Evolutionary conservation across 1,284 basidiomycete species (phyloP).

Genomic region (Golubevia pallescens): DNA sequence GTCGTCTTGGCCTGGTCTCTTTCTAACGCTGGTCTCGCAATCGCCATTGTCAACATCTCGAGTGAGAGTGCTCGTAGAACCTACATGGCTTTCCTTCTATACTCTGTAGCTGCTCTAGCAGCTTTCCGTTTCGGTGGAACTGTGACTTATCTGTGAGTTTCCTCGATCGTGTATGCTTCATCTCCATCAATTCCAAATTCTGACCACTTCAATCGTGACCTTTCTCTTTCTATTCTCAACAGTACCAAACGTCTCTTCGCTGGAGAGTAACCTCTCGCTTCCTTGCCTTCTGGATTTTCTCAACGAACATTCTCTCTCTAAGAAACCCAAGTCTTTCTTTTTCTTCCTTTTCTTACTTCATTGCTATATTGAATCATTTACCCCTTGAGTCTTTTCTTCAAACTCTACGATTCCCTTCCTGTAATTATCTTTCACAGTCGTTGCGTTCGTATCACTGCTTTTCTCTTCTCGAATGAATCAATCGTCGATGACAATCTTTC

Average conservation of each 20-base stretch:
- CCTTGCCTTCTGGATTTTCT: too few relatives aligned
- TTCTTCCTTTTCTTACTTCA: too few relatives aligned
- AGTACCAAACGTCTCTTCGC: slow-evolving; percentile 43
- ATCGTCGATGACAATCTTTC: too few relatives aligned
- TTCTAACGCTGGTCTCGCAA: slow-evolving; percentile 51
- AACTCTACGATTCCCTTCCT: too few relatives aligned
- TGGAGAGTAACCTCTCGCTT: slow-evolving; percentile 42
- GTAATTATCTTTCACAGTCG: too few relatives aligned
- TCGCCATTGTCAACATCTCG: slow-evolving; percentile 50
- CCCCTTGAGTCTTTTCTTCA: too few relatives aligned
- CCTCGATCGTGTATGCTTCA: not conserved
- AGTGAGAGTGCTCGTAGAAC: slow-evolving; percentile 21
- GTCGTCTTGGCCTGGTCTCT: slow-evolving; percentile 27
- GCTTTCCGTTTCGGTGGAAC: slow-evolving; percentile 41
- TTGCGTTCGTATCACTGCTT: too few relatives aligned
- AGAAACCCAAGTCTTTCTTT: too few relatives aligned
- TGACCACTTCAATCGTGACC: too few relatives aligned
- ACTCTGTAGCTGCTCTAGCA: slow-evolving; percentile 45
- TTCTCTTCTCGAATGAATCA: too few relatives aligned
- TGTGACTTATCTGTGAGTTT: slow-evolving; percentile 24
- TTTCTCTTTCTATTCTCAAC: not conserved
- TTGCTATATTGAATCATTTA: too few relatives aligned
- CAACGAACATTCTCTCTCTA: too few relatives aligned
- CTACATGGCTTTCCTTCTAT: slow-evolving; percentile 61
- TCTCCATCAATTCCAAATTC: not conserved